Evolutionary conservation across 257 asterid species (phyloP), one percentile per base, ranked within the genome.

Genomic region (Phtheirospermum japonicum): DNA sequence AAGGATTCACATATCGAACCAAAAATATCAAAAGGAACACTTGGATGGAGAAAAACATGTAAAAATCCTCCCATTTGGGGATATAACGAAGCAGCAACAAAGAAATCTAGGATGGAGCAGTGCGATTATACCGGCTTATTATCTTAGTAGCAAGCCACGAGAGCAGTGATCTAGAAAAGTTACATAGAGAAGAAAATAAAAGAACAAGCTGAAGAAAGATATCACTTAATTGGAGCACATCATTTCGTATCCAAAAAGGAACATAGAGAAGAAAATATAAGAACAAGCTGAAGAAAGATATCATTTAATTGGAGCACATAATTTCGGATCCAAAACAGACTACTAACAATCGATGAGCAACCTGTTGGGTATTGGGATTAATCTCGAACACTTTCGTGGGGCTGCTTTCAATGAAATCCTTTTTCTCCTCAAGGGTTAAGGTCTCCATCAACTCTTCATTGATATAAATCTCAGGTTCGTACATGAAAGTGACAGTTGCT

Each of bases 401-500:
- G 70, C 97, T 83, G 77, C 99, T 93, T 16, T 93, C 99, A 48
- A 87, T 83, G 54, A 93, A 78, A 17, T 83, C 90, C 46, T 30
- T 62, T 71, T 78, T 93, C 77, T 93, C 83, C 28, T 85, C 80
- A 18, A 77, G 75, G 26, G 89, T 56, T 65, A 93, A 69, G 50
- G 76, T 77, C 66, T 85, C 97, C 95, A 93, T 85, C 86, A 87
- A 31, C 68, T 87, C 97, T 70, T 93, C 99, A 59, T 93, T 87
- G 79, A 93, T 89, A 42, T 73, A 80, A 61, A 93, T 89, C 4
- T 87, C 97, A 36, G 99, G 99, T 53, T 93, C 96, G 71, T 89
- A 89, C 97, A 93, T 93, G 79, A 93, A 93, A 55, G 96, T 85
- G 59, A 89, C 99, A 40, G 99, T 93, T 59, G 99, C 97, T 18